Base-by-base conservation (phyloP, 768 basidiomycete species). In the Amanita pseudoporphyria region DNA sequence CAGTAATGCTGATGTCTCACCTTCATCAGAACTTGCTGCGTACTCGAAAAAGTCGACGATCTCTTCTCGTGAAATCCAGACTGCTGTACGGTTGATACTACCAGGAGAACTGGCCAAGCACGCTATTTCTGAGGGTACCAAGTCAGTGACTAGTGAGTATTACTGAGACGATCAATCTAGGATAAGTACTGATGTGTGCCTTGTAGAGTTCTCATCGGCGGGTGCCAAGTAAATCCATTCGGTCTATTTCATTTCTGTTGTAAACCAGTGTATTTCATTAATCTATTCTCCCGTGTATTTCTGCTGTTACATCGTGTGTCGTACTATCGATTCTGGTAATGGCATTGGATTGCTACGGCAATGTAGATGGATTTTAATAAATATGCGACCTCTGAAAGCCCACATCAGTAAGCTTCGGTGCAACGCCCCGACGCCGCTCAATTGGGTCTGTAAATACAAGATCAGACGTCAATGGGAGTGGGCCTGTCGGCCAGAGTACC, bases 21-120 rank as follows among this genome's bases (percentile, higher is more conserved):
- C 6, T 24, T 45, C 51, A 53, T 47, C 59, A 91, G 88, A 95
- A 71, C 91, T 98, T 61, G 92, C 94, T 49, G 80, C 90, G 1
- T 98, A 98, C 78, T 96, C 94, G 49, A 95, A 97, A 81, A 95
- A 96, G 71, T 96, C 95, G 3, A 97, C 95, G 38, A 98, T 98
- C 67, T 95, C 94, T 16, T 96, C 92, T 19, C 88, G 95, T 52
- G 95, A 98, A 70, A 98, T 98, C 62, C 95, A 97, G 70, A 98
- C 95, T 26, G 78, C 89, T 35, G 94, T 96, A 45, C 87, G 94
- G 51, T 77, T 95, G 39, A 96, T 98, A 62, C 84, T 98, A 22
- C 93, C 94, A 53, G 95, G 93, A 70, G 94, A 97, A 71, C 81
- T 98, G 38, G 88, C 93, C 62, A 98, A 98, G 76, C 95, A 98